Base-by-base conservation (phyloP, 1,284 basidiomycete species). In the Tylopilus orsonianus region DNA sequence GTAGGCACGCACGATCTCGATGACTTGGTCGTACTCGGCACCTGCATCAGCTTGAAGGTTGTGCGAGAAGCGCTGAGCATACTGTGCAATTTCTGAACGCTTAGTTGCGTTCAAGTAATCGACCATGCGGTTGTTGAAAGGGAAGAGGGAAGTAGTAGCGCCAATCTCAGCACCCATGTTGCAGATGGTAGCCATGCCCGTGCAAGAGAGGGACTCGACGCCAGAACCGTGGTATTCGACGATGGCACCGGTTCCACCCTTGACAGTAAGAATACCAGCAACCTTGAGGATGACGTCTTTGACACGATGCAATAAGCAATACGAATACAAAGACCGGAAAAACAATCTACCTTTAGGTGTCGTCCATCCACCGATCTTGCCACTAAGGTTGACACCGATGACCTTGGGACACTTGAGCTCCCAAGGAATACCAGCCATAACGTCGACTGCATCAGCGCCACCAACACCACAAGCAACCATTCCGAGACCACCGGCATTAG, bases 101-200 rank as follows among this genome's bases (percentile, higher is more conserved):
- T 90, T 91, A 60, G 97, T 99, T 38, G 95, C 94, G 55, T 90
- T 82, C 67, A 99, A 80, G 77, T 97, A 99, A 70, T 87, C 82
- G 63, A 71, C 80, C 95, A 98, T 98, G 65, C 93, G 92, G 61
- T 77, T 72, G 80, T 98, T 99, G 87, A 90, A 99, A 61, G 97
- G 97, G 93, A 99, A 99, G 62, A 98, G 74, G 16, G 96, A 98
- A 44, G 97, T 98, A 36, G 96, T 99, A 43, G 96, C 96, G 71
- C 97, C 96, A 64, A 99, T 98, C 75, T 99, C 96, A 66, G 97
- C 97, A 81, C 97, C 97, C 96, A 98, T 99, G 85, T 98, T 99
- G 75, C 96, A 98, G 63, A 97, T 94, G 44, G 96, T 99, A 52
- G 92, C 97, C 96, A 98, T 98, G 77, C 96, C 97, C 41, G 96